These are phyloP conservation scores for Acacia concinna DNA, from an alignment of 331 rosid genomes.

Conservation along the genomic window DNA sequence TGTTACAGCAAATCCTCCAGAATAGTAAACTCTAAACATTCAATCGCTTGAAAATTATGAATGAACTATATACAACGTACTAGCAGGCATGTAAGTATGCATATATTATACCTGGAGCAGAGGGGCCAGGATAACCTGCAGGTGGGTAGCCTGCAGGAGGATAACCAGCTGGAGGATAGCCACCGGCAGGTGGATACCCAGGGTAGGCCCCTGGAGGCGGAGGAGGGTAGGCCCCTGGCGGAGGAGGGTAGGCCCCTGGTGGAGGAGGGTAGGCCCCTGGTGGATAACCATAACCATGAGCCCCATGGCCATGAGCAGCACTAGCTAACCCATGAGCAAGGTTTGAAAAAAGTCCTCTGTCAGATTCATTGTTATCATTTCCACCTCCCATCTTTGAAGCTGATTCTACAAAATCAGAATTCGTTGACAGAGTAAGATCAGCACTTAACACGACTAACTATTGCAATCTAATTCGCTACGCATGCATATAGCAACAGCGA, in stretches of 20 bases:
- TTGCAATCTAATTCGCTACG: not conserved
- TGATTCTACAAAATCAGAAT: conserved; percentile 5
- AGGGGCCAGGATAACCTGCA: conserved; percentile 55
- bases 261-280: conserved; percentile 36
- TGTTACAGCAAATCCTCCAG: not conserved
- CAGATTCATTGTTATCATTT: conserved; percentile 43
- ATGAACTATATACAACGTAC: not conserved
- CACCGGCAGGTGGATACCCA: conserved; percentile 44
- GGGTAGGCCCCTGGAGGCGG: too few species aligned
- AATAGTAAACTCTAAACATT: not conserved
- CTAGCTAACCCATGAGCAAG: conserved; percentile 43
- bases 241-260: conserved; percentile 38
- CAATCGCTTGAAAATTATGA: not conserved
- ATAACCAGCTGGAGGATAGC: conserved; percentile 51
- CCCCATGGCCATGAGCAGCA: conserved; percentile 31
- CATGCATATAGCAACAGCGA: not conserved
- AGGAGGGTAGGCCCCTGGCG: conserved; percentile 43
- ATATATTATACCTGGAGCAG: conserved; percentile 46
- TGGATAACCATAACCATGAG: conserved; percentile 35
- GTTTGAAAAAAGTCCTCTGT: conserved; percentile 57
- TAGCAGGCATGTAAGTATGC: not conserved
- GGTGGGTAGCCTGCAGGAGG: conserved; percentile 52
- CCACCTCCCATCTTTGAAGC: conserved; percentile 61
- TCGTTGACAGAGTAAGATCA: not conserved
- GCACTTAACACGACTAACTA: not conserved